Evolutionary conservation across 306 rosid species (phyloP).

Genomic region (Citrullus colocynthis): DNA sequence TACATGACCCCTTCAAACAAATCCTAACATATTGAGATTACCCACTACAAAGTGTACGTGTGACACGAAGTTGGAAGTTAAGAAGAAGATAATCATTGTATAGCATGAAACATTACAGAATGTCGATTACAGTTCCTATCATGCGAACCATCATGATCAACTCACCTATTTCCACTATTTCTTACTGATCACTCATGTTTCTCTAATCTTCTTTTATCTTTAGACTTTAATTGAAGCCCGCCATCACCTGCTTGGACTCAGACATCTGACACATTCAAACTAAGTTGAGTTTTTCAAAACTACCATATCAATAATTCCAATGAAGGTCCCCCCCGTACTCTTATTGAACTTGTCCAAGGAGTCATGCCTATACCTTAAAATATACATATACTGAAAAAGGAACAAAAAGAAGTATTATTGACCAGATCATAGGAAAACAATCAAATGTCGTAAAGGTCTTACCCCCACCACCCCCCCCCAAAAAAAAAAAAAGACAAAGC

Average conservation of each 20-base stretch:
- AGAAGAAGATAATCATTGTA: not conserved
- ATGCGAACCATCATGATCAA: not conserved
- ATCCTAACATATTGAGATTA: not conserved
- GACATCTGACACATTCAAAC: not conserved
- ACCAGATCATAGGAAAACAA: no score
- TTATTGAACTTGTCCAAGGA: not conserved
- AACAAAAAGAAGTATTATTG: not conserved
- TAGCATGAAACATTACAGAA: not conserved
- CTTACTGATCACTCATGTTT: not conserved
- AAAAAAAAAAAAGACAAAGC: not conserved
- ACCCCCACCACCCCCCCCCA: no score
- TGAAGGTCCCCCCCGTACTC: not conserved
- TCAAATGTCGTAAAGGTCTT: no score
- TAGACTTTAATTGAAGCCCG: not conserved
- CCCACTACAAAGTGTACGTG: not conserved
- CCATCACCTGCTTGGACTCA: not conserved
- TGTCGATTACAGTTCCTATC: not conserved
- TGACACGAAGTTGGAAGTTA: not conserved
- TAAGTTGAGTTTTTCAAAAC: not conserved
- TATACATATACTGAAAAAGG: no score
- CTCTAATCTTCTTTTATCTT: not conserved
- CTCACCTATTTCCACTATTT: not conserved
- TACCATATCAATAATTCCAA: not conserved
- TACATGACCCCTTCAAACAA: not conserved
- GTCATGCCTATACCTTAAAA: not conserved